Base-by-base conservation (phyloP, 192 early-diverging fungal species). In the Jimgerdemannia lactiflua region DNA sequence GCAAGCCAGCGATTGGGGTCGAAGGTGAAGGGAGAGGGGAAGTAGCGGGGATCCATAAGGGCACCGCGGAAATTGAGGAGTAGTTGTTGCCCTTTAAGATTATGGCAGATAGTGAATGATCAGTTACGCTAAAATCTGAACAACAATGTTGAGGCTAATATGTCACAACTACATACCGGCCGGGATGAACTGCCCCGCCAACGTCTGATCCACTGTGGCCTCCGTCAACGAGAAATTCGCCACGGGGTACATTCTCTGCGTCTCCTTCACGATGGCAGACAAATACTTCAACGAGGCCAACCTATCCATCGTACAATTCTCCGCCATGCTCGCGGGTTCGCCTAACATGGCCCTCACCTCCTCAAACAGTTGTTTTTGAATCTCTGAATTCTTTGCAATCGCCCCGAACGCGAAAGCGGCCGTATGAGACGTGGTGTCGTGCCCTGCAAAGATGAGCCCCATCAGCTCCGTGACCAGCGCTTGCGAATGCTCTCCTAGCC, bases 381-480 rank as follows among this genome's bases (percentile, higher is more conserved):
- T 14, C 49, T 59, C 49, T 6, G 14, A 14, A 59, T 59, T 0
- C 49, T 14, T 59, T 59, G 49, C 49, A 14, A 59, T 59, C 49
- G 6, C 49, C 20, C 82, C 72, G 41, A 88, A 59, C 49, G 49
- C 49, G 49, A 59, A 59, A 14, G 49, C 14, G 49, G 49, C 14
- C 14, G 49, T 59, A 59, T 10, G 49, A 59, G 49, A 59, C 8
- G 49, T 59, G 6, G 49, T 89, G 40, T 87, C 87, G 49, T 88
- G 83, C 4, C 88, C 86, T 40, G 89, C 89, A 82, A 89, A 86
- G 20, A 87, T 79, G 6, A 90, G 77, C n/a, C 84, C 76, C 11
- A 85, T 79, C 9, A 83, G 63, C 64, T 89, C 86, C 17, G 79
- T 83, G 39, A 82, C 71, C 2, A 90, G 63, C 39, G 84, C 87